phyloP scores from a whole-genome alignment of 1,139 yeast species.

The Hanseniaspora uvarum region DNA sequence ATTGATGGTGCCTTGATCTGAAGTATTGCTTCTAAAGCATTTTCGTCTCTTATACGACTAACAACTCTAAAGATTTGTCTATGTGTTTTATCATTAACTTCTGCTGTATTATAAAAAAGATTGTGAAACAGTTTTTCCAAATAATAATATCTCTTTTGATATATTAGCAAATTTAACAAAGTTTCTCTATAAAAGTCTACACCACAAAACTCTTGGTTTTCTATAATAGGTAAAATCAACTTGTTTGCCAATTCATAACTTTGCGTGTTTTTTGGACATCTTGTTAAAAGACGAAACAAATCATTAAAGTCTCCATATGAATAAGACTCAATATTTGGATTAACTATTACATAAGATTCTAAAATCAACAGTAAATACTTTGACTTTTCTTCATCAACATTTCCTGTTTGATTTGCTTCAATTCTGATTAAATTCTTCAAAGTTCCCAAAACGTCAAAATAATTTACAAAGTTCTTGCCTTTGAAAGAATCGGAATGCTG shows the following conservation, averaged over 20 bases:
- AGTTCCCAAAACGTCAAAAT: not conserved
- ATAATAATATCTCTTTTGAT: constrained; percentile 3
- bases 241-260: constrained; percentile 2
- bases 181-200: not conserved
- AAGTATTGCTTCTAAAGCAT: not conserved
- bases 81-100: not conserved
- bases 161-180: not conserved
- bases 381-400: not conserved
- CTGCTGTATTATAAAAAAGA: not conserved
- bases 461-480: not conserved
- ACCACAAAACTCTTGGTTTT: not conserved
- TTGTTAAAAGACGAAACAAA: not conserved
- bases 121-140: not conserved
- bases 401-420: not conserved
- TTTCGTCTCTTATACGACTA: not conserved
- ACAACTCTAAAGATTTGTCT: not conserved
- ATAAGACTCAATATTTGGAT: not conserved
- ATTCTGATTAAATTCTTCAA: not conserved
- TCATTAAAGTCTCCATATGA: not conserved
- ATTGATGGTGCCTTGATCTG: not conserved
- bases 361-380: not conserved
- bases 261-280: not conserved
- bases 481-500: not conserved
- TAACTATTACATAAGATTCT: not conserved
- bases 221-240: constrained; percentile 8